phyloP scores from a whole-genome alignment of 1,139 yeast species.

The Lodderomyces metapsilosis region DNA sequence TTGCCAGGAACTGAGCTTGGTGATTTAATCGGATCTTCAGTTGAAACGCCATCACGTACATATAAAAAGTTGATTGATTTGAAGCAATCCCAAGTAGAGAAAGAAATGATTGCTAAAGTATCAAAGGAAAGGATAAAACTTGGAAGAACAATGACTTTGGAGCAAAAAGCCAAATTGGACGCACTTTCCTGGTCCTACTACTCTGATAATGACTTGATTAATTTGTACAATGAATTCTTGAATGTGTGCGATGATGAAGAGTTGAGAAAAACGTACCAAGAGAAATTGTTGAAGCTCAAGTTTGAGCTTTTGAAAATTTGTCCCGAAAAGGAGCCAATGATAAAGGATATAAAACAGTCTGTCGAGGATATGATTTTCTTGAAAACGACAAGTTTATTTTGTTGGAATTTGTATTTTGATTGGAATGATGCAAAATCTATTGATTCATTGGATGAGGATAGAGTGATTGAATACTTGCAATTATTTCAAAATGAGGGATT shows the following conservation, averaged over 20 bases:
- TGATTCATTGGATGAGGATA: constrained; percentile 45
- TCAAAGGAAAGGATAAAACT: constrained; percentile 41
- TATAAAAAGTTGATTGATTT: constrained; percentile 51
- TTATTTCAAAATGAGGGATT: constrained; percentile 63
- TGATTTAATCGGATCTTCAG: constrained; percentile 47
- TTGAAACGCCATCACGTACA: constrained; percentile 53
- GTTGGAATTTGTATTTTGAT: constrained; percentile 79
- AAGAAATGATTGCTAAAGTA: constrained; percentile 24
- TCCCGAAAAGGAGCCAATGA: constrained; percentile 36
- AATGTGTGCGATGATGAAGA: constrained; percentile 64
- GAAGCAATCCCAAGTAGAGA: constrained; percentile 40
- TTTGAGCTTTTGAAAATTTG: constrained; percentile 49
- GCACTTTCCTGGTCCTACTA: constrained; percentile 51
- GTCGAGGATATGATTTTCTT: constrained; percentile 75
- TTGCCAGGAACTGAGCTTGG: constrained; percentile 66
- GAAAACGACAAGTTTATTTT: constrained; percentile 55
- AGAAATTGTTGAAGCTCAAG: constrained; percentile 54
- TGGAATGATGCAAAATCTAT: constrained; percentile 63
- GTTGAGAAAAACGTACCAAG: constrained; percentile 58
- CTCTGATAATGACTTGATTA: constrained; percentile 48
- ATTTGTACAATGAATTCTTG: constrained; percentile 55
- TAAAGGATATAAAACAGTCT: constrained; percentile 50
- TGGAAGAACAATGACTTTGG: constrained; percentile 32
- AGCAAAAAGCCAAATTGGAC: constrained; percentile 34
- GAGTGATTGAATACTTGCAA: constrained; percentile 50